Percentiles rank a stretch among this genome's conserved stretches.
Conservation (phyloP, 768 basidiomycete species). For the Russula vinacea region DNA sequence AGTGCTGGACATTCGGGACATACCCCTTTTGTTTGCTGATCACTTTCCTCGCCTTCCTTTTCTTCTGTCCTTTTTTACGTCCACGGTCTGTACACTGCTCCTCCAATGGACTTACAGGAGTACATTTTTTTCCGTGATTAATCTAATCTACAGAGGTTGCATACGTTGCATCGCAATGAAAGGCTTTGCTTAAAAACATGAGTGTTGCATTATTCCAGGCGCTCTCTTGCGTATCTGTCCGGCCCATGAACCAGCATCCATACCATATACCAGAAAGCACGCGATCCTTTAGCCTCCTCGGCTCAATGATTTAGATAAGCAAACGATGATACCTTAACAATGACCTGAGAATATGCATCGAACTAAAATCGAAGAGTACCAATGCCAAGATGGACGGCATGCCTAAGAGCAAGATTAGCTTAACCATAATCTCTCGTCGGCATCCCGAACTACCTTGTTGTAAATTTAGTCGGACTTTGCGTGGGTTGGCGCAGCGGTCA, state of each 20-base stretch:
- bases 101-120: conserved; percentile 15
- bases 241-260: no score
- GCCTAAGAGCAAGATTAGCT: not conserved
- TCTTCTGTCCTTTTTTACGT: not conserved
- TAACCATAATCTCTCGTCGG: not conserved
- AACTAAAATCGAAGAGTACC: not conserved
- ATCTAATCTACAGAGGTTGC: conserved; percentile 15
- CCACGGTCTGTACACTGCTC: conserved; percentile 1
- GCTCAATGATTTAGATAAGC: not conserved
- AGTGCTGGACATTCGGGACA: conserved; percentile 35
- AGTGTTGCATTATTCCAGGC: not conserved
- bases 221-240: no score
- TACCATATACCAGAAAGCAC: not conserved
- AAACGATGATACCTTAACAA: not conserved
- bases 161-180: conserved; percentile 3
- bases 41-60: not conserved
- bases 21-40: conserved; percentile 16
- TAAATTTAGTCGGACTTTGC: conserved; percentile 13
- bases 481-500: conserved; percentile 9
- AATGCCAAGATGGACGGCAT: not conserved
- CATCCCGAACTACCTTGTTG: not conserved
- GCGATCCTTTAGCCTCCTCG: not conserved
- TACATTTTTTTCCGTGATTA: conserved; percentile 14
- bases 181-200: not conserved
- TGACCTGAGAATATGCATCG: not conserved